Base-by-base conservation (phyloP, 2,329 filamentous ascomycete genomes). In the Alternaria atra region DNA sequence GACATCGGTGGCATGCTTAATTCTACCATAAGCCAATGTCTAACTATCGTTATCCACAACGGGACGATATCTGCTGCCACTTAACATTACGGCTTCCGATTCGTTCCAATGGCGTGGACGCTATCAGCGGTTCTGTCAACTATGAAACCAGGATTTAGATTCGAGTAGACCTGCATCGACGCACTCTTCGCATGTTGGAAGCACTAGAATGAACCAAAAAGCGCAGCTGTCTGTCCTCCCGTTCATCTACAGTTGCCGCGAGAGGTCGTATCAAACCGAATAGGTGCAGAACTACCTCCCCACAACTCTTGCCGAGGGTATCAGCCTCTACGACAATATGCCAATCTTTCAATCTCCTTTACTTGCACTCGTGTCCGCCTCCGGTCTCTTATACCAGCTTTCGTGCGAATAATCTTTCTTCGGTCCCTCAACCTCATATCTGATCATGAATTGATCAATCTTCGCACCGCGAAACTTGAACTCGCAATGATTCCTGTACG, bases 401-500 rank as follows among this genome's bases (percentile, higher is more conserved):
- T 77, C 77, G 35, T 76, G 73, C n/a, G 70, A 72, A 60, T 93
- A 93, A 71, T 93, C 88, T 79, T 93, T 93, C 74, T 87, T 87
- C 2, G 90, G 91, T 0, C 91, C 91, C 27, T 85, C 86, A 2
- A 93, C 91, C 1, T 82, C 83, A 68, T 92, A 92, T 53, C 81
- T 84, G 44, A 91, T 81, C 30, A 77, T 60, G 34, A 75, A 74
- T 6, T 46, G 61, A 8, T 73, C 55, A 52, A 75, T 44, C n/a
- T 54, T 65, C n/a, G 68, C 65, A 7, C 69, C 73, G 7, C 59
- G 47, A 27, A 75, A 90, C 8, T 76, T 77, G 76, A 94, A 94
- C 62, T 87, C 84, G 75, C 92, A 93, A 44, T 82, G 80, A 40
- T 91, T 89, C 57, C 90, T 83, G 71, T 93, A 93, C 65, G 87